Evolutionary conservation across 306 rosid genomes (phyloP).

Genomic region (Rosa multiflora): DNA sequence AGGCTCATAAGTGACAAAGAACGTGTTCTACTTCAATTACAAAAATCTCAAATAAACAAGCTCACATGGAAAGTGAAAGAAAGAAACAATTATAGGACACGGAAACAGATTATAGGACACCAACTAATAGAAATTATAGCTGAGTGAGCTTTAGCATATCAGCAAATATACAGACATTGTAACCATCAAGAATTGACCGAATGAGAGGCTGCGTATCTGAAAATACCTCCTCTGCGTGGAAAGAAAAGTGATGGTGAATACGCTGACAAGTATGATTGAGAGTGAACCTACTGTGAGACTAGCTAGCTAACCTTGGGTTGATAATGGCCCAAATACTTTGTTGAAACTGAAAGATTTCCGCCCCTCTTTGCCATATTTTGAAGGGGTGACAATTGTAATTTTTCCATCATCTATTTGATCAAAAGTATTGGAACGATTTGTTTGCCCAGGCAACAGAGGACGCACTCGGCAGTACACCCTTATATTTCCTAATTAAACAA

Average conservation of each 20-base stretch:
- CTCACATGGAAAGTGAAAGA: no score
- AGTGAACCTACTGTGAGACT: constrained; percentile 4
- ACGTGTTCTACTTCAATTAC: no score
- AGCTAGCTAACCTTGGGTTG: constrained; percentile 71
- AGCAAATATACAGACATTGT: constrained; percentile 94
- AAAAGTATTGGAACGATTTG: constrained; percentile 41
- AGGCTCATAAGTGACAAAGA: no score
- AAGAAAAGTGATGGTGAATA: constrained; percentile 17
- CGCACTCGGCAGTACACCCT: constrained; percentile 93
- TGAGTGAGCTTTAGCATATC: no score
- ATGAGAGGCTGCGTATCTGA: constrained; percentile 77
- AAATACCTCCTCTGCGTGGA: constrained; percentile 72
- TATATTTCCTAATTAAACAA: constrained; percentile 70
- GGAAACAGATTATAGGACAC: no score
- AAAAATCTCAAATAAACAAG: no score
- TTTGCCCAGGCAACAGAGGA: constrained; percentile 67
- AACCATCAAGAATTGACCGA: constrained; percentile 91
- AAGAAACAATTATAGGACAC: no score
- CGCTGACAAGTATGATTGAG: neutral
- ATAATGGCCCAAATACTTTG: constrained; percentile 70
- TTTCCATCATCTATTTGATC: constrained; percentile 64
- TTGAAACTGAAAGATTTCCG: constrained; percentile 68
- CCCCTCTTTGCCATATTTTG: constrained; percentile 89
- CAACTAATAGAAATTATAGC: no score
- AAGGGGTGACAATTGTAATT: constrained; percentile 56